phyloP scores from a whole-genome alignment of 2,329 filamentous ascomycete species.

The Penicillium digitatum region DNA sequence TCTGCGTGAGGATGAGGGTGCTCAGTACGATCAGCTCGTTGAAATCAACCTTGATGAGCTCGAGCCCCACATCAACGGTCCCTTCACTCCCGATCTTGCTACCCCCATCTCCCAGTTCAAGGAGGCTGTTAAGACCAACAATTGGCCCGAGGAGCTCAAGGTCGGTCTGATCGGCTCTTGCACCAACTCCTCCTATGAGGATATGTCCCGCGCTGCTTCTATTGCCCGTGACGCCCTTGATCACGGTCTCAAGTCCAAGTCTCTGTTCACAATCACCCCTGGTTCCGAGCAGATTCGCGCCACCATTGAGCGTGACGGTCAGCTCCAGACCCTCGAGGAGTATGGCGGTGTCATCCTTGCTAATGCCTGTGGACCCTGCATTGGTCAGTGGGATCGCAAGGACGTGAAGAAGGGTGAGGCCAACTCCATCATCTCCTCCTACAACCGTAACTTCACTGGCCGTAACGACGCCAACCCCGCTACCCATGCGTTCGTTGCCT shows the following conservation, averaged over 20 bases:
- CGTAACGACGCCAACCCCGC: slow-evolving; percentile 95
- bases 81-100: slow-evolving; percentile 96
- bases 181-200: slow-evolving; percentile 86
- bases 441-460: slow-evolving; percentile 99
- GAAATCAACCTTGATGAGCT: slow-evolving; percentile 94
- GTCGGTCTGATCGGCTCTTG: slow-evolving; percentile 96
- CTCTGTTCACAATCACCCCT: slow-evolving; percentile 90
- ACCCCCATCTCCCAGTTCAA: slow-evolving; percentile 98
- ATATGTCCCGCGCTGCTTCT: slow-evolving; percentile 89
- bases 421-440: slow-evolving; percentile 97
- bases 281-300: slow-evolving; percentile 96
- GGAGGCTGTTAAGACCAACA: slow-evolving; percentile 87
- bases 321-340: slow-evolving; percentile 91
- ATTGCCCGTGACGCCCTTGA: slow-evolving; percentile 87
- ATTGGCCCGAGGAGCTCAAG: slow-evolving; percentile 95
- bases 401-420: slow-evolving; percentile 93
- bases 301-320: slow-evolving; percentile 84
- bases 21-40: slow-evolving; percentile 92
- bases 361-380: slow-evolving; percentile 90
- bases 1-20: slow-evolving; percentile 80
- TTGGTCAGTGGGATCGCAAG: slow-evolving; percentile 90
- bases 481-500: slow-evolving; percentile 89
- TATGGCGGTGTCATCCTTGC: slow-evolving; percentile 92
- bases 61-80: slow-evolving; percentile 97
- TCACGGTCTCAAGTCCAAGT: slow-evolving; percentile 91